Percentiles rank a stretch among this genome's conserved stretches.
Conservation (phyloP, 2,329 filamentous ascomycete genomes). For the Monosporascus sp. region DNA sequence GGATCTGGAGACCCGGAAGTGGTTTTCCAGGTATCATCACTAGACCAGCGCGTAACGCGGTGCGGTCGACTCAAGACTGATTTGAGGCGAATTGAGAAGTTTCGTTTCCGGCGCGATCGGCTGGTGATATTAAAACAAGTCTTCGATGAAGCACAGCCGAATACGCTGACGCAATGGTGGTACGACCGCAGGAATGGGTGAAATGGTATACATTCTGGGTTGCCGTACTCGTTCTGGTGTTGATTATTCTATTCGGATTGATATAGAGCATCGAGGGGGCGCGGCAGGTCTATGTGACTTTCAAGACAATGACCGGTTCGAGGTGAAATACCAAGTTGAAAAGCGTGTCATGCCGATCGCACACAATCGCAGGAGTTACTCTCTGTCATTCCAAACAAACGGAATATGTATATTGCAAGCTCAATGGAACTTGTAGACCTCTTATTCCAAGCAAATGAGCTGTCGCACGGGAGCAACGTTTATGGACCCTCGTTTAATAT, state of each 20-base stretch:
- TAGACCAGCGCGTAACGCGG: slow-evolving; percentile 21
- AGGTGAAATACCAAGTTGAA: neutral
- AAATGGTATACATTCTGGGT: slow-evolving; percentile 45
- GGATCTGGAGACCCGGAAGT: neutral
- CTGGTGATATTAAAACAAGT: slow-evolving; percentile 36
- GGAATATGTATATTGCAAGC: no score
- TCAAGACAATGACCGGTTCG: neutral
- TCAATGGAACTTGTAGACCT: no score
- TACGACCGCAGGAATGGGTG: slow-evolving; percentile 32
- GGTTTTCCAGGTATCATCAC: neutral
- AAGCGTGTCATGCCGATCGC: neutral
- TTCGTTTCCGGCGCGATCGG: slow-evolving; percentile 36
- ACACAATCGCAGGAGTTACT: no score
- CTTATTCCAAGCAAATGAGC: no score
- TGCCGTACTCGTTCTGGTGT: slow-evolving; percentile 30
- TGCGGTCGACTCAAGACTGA: slow-evolving; percentile 27
- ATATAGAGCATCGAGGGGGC: slow-evolving; percentile 35
- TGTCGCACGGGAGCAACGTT: no score
- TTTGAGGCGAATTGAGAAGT: slow-evolving; percentile 27
- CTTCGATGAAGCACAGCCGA: slow-evolving; percentile 32
- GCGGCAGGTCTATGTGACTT: slow-evolving; percentile 30
- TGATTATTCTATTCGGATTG: slow-evolving; percentile 35
- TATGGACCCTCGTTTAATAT: no score
- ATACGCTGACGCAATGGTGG: slow-evolving; percentile 35
- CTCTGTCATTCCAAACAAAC: no score